A percentile compares a stretch with the other conserved stretches of the same genome.
These are phyloP conservation scores for Didymella glomerata DNA, from an alignment of 2,329 filamentous ascomycete genomes.

Conservation along the genomic window DNA sequence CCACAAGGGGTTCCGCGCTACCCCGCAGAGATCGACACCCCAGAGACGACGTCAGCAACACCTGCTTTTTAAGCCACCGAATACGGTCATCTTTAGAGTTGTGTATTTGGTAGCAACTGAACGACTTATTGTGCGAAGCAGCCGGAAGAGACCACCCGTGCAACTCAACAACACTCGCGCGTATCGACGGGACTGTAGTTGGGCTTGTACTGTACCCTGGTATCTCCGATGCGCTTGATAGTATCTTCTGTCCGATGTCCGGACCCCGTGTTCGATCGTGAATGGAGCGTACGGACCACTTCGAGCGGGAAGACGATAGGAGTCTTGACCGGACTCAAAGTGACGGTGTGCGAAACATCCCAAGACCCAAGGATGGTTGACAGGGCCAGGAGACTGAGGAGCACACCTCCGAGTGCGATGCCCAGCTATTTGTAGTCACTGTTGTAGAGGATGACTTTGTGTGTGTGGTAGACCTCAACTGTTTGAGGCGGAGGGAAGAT, in stretches of 20 bases:
- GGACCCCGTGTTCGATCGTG: background rate
- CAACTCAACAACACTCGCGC: background rate
- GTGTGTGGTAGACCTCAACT: too few relatives aligned
- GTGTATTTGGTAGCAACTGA: background rate
- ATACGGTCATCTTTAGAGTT: background rate
- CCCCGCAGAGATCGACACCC: constrained; percentile 15
- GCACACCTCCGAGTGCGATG: too few relatives aligned
- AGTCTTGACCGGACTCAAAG: background rate
- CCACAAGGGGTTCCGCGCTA: background rate
- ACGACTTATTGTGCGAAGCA: background rate
- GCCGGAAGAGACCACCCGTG: background rate
- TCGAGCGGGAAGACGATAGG: constrained; percentile 2
- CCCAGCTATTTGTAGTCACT: too few relatives aligned
- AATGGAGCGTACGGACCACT: background rate
- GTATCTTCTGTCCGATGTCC: constrained; percentile 9
- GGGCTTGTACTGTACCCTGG: constrained; percentile 7
- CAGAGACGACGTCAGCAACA: background rate
- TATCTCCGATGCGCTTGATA: constrained; percentile 1
- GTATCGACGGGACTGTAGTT: constrained; percentile 2
- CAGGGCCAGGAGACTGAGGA: too few relatives aligned
- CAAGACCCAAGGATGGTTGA: too few relatives aligned
- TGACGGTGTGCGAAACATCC: background rate
- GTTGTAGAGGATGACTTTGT: too few relatives aligned
- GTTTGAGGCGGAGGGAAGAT: too few relatives aligned
- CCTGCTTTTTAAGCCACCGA: background rate